Base-by-base conservation (phyloP, 164 flowering plant species). In the Sextonia rubra region DNA sequence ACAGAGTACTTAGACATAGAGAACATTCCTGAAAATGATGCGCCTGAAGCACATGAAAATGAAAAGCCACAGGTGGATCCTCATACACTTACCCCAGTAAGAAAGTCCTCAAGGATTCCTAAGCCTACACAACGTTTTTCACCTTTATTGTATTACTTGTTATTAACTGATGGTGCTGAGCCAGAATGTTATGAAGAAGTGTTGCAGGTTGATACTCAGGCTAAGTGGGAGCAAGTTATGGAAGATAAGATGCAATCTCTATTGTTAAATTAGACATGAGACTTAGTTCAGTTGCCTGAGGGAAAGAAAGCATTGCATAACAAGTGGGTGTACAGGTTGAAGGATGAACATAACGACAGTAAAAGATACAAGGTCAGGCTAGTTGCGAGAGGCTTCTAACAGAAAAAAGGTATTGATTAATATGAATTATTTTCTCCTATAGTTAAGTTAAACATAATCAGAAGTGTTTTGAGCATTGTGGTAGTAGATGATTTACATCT, bases 161-260 rank as follows among this genome's bases (percentile, higher is more conserved):
- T 64, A 18, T 17, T 64, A 12, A 64, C 37, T 12, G 32, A 64
- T 26, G 20, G 20, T 52, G 58, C 15, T 52, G 20, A 52, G 20
- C 58, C 0, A 52, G 58, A 64, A 27, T 64, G 47, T 29, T 64
- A 11, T 25, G 37, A 64, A 27, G 47, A 64, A 20, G 67, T 3
- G 11, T 52, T 64, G 32, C 1, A 26, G 14, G 12, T 6, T 11
- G 44, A 64, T 6, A 25, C 67, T 12, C 44, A 12, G 24, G 32
- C 8, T 26, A 27, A 26, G 67, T 64, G 47, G 25, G 70, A 68
- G 55, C 22, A n/a, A 7, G 26, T 0, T 15, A 68, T 68, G 70
- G 56, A 68, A 17, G 55, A 68, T 47, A 55, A 47, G 58, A 68
- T 68, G 70, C 8, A 68, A 12, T 68, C 70, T 37, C 55, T 68